These are phyloP conservation scores for Mrakia gelida DNA, from an alignment of 768 basidiomycete species.

Conservation along the genomic window DNA sequence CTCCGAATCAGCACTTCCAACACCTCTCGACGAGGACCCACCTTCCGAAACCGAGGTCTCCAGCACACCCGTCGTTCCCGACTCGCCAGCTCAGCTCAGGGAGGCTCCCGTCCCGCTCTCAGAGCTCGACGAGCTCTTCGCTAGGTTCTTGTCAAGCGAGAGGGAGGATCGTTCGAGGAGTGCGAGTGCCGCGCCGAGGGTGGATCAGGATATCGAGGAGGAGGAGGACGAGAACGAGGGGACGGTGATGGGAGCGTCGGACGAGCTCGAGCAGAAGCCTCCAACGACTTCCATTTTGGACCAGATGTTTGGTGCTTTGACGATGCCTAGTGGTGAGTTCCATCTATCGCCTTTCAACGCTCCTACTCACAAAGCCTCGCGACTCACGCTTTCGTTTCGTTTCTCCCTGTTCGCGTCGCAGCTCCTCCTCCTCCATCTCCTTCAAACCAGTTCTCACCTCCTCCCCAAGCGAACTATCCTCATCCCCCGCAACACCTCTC, in stretches of 20 bases:
- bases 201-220: not conserved
- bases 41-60: not conserved
- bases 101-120: constrained; percentile 17
- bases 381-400: not conserved
- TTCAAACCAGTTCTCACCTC: not conserved
- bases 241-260: constrained; percentile 3
- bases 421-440: not conserved
- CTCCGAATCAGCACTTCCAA: constrained; percentile 6
- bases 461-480: not conserved
- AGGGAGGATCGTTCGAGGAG: constrained; percentile 7
- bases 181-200: not conserved
- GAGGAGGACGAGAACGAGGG: constrained; percentile 11
- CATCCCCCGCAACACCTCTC: not conserved
- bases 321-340: not conserved
- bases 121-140: constrained; percentile 30
- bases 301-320: constrained; percentile 10
- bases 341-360: not conserved
- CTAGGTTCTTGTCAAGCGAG: constrained; percentile 13
- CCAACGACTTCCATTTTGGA: constrained; percentile 13
- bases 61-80: constrained; percentile 14
- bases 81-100: not conserved
- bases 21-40: constrained; percentile 12
- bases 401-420: not conserved
- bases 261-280: not conserved
- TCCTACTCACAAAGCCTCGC: too few relatives aligned